Conservation (phyloP, 2,329 filamentous ascomycete genomes). For the Zymoseptoria ardabiliae region DNA sequence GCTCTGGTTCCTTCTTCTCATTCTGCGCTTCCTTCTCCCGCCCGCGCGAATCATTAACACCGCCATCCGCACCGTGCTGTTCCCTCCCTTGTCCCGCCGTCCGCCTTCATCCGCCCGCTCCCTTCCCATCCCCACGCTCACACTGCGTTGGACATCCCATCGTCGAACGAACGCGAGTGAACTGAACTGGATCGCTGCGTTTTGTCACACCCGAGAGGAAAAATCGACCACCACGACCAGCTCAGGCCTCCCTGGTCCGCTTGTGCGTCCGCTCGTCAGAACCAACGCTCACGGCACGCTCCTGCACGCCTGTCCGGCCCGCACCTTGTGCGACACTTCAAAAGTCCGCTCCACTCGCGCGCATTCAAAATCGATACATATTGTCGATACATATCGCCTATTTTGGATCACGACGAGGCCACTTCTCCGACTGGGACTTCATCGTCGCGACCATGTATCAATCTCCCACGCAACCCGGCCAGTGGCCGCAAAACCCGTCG, state of each 20-base stretch:
- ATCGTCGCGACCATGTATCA: conserved; percentile 12
- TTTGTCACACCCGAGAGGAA: background rate
- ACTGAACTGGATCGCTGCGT: background rate
- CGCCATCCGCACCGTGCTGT: background rate
- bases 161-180: background rate
- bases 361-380: background rate
- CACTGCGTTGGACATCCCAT: background rate
- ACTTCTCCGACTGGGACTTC: background rate
- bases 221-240: background rate
- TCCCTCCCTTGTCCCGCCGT: background rate
- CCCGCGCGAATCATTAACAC: background rate
- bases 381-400: background rate
- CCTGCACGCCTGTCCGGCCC: conserved; percentile 1
- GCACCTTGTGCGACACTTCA: conserved; percentile 1
- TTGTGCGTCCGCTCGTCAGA: background rate
- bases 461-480: conserved; percentile 16
- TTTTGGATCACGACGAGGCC: background rate
- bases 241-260: background rate
- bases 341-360: conserved; percentile 1
- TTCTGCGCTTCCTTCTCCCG: background rate
- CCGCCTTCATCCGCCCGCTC: background rate
- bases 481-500: conserved; percentile 18
- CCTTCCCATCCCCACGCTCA: background rate
- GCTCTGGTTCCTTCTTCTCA: background rate
- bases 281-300: background rate